These are phyloP conservation scores for Corymbia maculata DNA, from an alignment of 345 rosid species.

Conservation along the genomic window DNA sequence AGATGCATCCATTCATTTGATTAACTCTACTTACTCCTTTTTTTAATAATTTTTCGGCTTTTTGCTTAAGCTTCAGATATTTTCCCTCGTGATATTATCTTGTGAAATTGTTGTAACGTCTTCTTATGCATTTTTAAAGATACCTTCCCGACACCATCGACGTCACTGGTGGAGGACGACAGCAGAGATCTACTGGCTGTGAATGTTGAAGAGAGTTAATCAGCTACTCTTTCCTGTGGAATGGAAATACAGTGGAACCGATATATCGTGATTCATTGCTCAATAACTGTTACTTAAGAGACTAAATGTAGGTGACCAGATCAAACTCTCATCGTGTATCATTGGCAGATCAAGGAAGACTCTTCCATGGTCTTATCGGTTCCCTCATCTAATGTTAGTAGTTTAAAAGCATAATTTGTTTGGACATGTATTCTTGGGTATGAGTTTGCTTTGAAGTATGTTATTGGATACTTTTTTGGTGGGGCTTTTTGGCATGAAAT, in stretches of 20 bases:
- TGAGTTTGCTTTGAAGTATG: background rate
- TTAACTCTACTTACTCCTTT: background rate
- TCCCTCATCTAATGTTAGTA: background rate
- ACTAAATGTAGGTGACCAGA: background rate
- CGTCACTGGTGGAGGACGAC: constrained; percentile 37
- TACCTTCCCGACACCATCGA: constrained; percentile 70
- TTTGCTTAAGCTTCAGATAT: background rate
- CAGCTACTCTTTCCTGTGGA: background rate
- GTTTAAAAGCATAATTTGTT: background rate
- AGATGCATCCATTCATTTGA: background rate
- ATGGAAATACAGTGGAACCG: background rate
- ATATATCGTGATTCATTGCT: background rate
- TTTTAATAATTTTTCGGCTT: background rate
- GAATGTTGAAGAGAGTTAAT: constrained; percentile 33
- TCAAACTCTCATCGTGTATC: background rate
- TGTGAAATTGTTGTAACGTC: background rate
- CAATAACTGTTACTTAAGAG: background rate
- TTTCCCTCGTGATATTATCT: background rate
- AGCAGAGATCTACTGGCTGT: constrained; percentile 74
- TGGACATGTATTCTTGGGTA: background rate
- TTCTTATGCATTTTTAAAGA: background rate
- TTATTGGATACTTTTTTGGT: background rate
- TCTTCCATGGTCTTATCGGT: background rate
- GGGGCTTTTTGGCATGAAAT: background rate
- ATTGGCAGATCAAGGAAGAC: background rate